These are phyloP conservation scores for Acacia melanoxylon DNA, from an alignment of 306 rosid genomes.

Conservation along the genomic window DNA sequence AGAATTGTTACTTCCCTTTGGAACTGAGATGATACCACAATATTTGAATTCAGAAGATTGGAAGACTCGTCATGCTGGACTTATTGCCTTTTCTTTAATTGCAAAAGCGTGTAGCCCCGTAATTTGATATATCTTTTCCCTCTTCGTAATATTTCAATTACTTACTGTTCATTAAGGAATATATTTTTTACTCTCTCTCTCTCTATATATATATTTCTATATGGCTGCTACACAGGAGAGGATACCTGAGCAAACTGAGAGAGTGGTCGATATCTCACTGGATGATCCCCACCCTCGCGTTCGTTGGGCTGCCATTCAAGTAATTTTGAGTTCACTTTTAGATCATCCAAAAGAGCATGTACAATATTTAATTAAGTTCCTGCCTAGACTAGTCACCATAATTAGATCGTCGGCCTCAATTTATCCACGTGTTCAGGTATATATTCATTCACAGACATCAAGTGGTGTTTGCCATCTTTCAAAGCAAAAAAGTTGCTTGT, in stretches of 20 bases:
- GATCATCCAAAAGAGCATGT: neutral
- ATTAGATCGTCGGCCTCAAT: neutral
- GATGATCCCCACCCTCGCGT: constrained; percentile 24
- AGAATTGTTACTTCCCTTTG: neutral
- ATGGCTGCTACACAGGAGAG: constrained; percentile 1
- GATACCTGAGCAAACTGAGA: neutral
- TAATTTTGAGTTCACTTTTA: neutral
- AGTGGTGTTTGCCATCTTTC: neutral
- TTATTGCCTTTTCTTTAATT: neutral
- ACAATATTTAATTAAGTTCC: constrained; percentile 4
- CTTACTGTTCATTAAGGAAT: neutral
- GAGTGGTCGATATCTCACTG: constrained; percentile 1
- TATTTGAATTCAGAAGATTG: neutral
- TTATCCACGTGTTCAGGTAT: constrained; percentile 27
- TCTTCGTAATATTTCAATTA: neutral
- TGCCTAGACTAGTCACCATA: constrained; percentile 8
- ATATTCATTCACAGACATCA: neutral
- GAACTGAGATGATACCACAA: neutral
- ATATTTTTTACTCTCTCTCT: neutral
- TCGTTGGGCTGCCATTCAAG: constrained; percentile 27
- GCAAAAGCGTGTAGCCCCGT: neutral
- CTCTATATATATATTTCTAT: neutral
- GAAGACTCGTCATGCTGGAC: constrained; percentile 27
- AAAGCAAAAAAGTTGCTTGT: too few species aligned
- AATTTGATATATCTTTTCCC: neutral